Base-by-base conservation (phyloP, 2,329 filamentous ascomycete species). In the Penicillium sp. region DNA sequence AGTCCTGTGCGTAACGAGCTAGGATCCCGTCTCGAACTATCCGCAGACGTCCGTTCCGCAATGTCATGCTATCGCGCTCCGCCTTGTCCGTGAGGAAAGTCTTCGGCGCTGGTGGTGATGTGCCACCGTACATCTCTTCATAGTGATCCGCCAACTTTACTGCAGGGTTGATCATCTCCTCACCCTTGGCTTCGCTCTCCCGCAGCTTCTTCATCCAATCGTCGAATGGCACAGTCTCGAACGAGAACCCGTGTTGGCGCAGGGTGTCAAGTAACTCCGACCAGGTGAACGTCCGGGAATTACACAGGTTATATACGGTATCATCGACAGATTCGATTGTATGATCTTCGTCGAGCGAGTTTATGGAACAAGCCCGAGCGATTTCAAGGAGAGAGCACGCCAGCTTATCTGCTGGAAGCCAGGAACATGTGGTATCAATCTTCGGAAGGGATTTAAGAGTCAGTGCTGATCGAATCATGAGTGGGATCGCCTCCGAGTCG, bases 261-360 rank as follows among this genome's bases (percentile, higher is more conserved):
- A 80, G 61, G 0, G 68, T 67, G 0, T 66, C 68, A 4, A 81
- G 68, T 50, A 79, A 67, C 0, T 64, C 58, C 0, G 69, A 66
- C 78, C 77, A 80, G 6, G 71, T 69, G 60, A 81, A 80, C 6
- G 58, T 51, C 1, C 63, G 61, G 7, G 73, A 62, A 52, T 76
- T 75, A 38, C 64, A 68, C 35, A 76, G 41, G 54, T 76, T 75
- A 58, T 75, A 76, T 15, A 75, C 58, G 0, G 69, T 69, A 21
- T 71, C 69, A 56, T 73, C 71, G 1, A 53, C 44, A 41, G 48
- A 35, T 11, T 17, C 15, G 23, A 7, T 8, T 21, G 26, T 1
- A 46, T 45, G 7, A 2, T 38, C 29, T 17, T 58, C 19, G 47
- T 61, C 38, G n/a, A 51, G 15, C 26, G 48, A 64, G 7, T 48